Evolutionary conservation across 139 green algal species (phyloP).

Genomic region (Picocystis salinarum): DNA sequence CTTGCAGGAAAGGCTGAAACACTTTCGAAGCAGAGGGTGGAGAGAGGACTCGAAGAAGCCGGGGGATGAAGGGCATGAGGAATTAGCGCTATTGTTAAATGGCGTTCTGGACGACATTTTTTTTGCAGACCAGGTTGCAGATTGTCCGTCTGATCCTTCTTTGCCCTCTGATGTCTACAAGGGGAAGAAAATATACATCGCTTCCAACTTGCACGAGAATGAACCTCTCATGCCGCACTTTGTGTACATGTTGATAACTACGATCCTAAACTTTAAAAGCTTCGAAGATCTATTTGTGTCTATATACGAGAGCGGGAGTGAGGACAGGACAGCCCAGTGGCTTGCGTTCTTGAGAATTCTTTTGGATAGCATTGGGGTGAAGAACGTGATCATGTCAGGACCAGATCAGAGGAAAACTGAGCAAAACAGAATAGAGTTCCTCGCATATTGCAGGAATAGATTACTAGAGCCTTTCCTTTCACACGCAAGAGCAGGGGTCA

Average conservation of each 20-base stretch:
- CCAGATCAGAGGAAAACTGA: too few species aligned
- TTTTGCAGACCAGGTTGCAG: too few species aligned
- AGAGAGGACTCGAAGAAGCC: too few species aligned
- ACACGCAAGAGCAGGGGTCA: too few species aligned
- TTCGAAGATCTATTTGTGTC: slow-evolving; percentile 10
- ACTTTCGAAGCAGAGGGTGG: too few species aligned
- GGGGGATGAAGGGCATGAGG: too few species aligned
- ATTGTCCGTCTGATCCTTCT: too few species aligned
- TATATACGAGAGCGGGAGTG: slow-evolving; percentile 31
- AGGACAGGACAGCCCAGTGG: slow-evolving; percentile 21
- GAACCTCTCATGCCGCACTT: slow-evolving; percentile 23
- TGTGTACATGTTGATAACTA: slow-evolving; percentile 2
- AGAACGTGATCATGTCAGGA: too few species aligned
- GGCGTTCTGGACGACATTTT: too few species aligned
- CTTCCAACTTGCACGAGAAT: slow-evolving; percentile 29
- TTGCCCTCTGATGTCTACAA: neutral
- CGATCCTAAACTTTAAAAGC: neutral
- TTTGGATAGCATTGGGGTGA: too few species aligned
- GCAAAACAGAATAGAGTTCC: slow-evolving; percentile 25
- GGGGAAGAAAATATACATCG: slow-evolving; percentile 7
- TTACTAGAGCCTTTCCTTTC: slow-evolving; percentile 18
- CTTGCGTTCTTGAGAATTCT: slow-evolving; percentile 15
- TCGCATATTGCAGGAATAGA: slow-evolving; percentile 22
- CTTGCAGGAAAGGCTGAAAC: too few species aligned
- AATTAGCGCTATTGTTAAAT: too few species aligned